These are phyloP conservation scores for Alternaria rosae DNA, from an alignment of 2,329 filamentous ascomycete genomes.

Conservation along the genomic window DNA sequence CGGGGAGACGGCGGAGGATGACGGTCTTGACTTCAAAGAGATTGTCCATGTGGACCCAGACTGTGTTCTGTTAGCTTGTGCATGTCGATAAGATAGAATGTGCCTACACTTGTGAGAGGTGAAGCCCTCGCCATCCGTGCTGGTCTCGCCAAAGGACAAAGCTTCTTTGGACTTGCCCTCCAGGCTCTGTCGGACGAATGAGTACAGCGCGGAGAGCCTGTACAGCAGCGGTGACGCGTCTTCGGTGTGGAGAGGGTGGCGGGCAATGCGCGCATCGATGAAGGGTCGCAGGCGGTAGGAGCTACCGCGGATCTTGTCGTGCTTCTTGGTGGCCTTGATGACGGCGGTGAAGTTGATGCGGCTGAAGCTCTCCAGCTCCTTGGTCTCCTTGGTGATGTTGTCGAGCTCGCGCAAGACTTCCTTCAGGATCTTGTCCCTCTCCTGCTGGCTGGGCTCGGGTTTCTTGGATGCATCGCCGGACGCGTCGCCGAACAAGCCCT, in stretches of 20 bases:
- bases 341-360: constrained; percentile 97
- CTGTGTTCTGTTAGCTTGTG: constrained; percentile 54
- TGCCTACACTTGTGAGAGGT: constrained; percentile 82
- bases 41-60: constrained; percentile 97
- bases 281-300: constrained; percentile 89
- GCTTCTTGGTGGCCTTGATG: constrained; percentile 98
- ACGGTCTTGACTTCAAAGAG: constrained; percentile 96
- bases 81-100: neutral
- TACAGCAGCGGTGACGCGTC: constrained; percentile 90
- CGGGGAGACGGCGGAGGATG: constrained; percentile 87
- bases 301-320: constrained; percentile 89
- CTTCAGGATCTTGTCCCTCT: constrained; percentile 64
- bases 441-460: constrained; percentile 45
- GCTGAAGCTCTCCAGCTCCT: constrained; percentile 93
- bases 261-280: constrained; percentile 87
- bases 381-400: constrained; percentile 85
- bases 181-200: constrained; percentile 85
- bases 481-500: constrained; percentile 24
- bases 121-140: constrained; percentile 68
- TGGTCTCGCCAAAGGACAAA: constrained; percentile 55
- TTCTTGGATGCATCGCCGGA: constrained; percentile 31
- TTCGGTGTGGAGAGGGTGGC: constrained; percentile 93
- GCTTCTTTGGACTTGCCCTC: constrained; percentile 62
- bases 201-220: constrained; percentile 92
- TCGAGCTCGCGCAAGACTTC: constrained; percentile 83